phyloP scores from a whole-genome alignment of 306 rosid genomes.

The Leucaena leucocephala region DNA sequence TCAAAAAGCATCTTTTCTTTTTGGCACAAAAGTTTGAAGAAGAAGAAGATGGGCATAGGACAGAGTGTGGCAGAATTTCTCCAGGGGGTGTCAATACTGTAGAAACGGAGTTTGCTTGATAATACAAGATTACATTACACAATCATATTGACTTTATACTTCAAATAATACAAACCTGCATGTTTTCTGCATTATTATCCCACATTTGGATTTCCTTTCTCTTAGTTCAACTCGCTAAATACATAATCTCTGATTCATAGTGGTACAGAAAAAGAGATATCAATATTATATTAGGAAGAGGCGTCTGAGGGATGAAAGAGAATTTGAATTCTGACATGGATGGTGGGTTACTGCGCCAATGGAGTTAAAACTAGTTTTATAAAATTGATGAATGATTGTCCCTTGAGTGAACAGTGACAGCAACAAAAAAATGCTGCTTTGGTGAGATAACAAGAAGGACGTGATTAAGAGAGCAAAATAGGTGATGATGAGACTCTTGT shows the following conservation, averaged over 20 bases:
- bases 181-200: background rate
- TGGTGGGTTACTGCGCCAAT: slow-evolving; percentile 3
- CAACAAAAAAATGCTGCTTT: background rate
- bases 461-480: slow-evolving; percentile 46
- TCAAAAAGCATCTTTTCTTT: slow-evolving; percentile 14
- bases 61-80: slow-evolving; percentile 9
- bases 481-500: slow-evolving; percentile 32
- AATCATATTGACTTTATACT: background rate
- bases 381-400: slow-evolving; percentile 19
- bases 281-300: background rate
- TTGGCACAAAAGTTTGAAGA: slow-evolving; percentile 2
- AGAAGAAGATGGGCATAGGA: background rate
- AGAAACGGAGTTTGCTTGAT: background rate
- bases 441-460: slow-evolving; percentile 11
- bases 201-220: background rate
- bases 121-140: background rate
- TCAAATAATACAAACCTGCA: slow-evolving; percentile 2
- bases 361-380: background rate
- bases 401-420: slow-evolving; percentile 21
- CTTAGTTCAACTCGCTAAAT: background rate
- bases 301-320: background rate
- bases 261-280: background rate
- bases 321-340: slow-evolving; percentile 13
- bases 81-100: background rate
- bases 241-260: background rate